Evolutionary conservation across 2,329 filamentous ascomycete genomes (phyloP).

Genomic region (Myriosclerotinia duriaeana): DNA sequence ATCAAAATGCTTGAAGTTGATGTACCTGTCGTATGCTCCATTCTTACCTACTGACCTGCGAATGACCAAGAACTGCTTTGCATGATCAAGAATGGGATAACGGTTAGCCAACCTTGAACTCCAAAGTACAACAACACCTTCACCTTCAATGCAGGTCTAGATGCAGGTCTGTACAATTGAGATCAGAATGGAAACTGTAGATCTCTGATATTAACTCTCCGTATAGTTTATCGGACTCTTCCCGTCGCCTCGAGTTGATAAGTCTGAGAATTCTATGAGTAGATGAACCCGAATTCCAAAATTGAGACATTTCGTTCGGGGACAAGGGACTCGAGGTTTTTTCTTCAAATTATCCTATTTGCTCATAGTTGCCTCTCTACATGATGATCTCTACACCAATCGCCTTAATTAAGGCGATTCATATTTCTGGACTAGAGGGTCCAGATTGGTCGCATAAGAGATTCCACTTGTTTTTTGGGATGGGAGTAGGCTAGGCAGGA

Average conservation of each 20-base stretch:
- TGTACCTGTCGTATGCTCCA: constrained; percentile 15
- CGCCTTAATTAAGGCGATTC: too few species aligned
- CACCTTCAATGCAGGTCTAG: constrained; percentile 21
- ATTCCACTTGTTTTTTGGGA: background rate
- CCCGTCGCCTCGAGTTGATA: constrained; percentile 5
- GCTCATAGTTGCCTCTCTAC: too few species aligned
- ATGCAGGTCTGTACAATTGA: constrained; percentile 10
- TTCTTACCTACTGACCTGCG: background rate
- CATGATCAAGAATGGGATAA: constrained; percentile 23
- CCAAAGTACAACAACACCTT: constrained; percentile 4
- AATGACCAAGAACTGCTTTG: constrained; percentile 14
- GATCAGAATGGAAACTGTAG: constrained; percentile 17
- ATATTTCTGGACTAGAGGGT: too few species aligned
- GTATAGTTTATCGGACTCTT: background rate
- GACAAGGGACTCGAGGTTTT: too few species aligned
- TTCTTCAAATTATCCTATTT: too few species aligned
- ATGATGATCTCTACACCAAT: too few species aligned
- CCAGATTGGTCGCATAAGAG: background rate
- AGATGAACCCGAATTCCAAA: background rate
- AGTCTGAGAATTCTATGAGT: constrained; percentile 8
- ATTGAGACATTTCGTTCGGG: too few species aligned
- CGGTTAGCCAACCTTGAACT: background rate
- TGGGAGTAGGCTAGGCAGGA: too few species aligned
- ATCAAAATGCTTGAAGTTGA: constrained; percentile 6
- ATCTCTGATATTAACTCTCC: constrained; percentile 2